phyloP scores from a whole-genome alignment of 2,329 filamentous ascomycete genomes.

The Lasiodiplodia hormozganensis region DNA sequence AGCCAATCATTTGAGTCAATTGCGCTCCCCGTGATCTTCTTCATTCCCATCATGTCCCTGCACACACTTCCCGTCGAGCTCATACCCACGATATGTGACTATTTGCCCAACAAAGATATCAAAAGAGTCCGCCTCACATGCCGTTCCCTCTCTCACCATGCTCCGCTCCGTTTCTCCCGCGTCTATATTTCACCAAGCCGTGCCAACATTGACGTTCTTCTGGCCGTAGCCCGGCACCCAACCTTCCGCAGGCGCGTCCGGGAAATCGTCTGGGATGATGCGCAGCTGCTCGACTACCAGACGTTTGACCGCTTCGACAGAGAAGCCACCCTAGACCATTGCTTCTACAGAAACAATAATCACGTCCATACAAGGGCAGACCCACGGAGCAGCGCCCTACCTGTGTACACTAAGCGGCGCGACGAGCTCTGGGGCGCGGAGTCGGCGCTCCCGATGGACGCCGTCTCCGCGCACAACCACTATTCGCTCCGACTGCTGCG shows the following conservation, averaged over 20 bases:
- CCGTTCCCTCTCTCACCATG: neutral
- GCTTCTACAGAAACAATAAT: neutral
- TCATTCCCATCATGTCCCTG: neutral
- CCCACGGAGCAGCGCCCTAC: neutral
- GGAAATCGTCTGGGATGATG: conserved; percentile 53
- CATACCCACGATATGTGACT: neutral
- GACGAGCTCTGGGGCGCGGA: neutral
- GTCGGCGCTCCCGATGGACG: neutral
- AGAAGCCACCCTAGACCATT: neutral
- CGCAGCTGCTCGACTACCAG: conserved; percentile 36
- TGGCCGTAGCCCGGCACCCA: conserved; percentile 47
- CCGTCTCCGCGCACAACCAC: neutral
- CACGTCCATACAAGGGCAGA: neutral
- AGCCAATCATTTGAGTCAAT: no score
- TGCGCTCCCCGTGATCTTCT: no score
- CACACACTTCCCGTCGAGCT: neutral
- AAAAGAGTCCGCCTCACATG: neutral
- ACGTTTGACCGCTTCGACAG: conserved; percentile 31
- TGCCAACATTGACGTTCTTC: conserved; percentile 47
- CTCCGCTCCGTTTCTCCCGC: conserved; percentile 40
- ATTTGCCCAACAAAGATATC: neutral
- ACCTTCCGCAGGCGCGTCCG: conserved; percentile 40
- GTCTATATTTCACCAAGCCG: conserved; percentile 52
- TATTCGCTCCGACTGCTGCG: conserved; percentile 44
- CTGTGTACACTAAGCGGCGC: neutral